A percentile compares a stretch with the other conserved stretches of the same genome.
Conservation (phyloP, 805 yeast species). For the Nakazawaea holstii region DNA sequence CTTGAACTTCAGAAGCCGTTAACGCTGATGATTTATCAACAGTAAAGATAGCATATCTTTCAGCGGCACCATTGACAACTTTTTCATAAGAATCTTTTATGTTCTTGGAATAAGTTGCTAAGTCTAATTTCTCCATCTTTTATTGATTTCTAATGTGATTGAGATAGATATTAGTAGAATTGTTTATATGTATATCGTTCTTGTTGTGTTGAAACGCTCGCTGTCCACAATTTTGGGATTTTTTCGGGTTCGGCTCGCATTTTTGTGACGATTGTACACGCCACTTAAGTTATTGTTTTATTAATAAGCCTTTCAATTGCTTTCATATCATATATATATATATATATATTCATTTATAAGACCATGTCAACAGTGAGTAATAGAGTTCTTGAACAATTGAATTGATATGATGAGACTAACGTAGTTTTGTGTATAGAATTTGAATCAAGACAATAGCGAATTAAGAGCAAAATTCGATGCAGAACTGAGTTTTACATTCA, state of each 20-base stretch:
- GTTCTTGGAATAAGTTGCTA: conserved; percentile 66
- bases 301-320: background rate
- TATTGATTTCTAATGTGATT: background rate
- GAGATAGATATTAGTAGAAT: background rate
- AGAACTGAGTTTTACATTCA: conserved; percentile 1
- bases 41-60: conserved; percentile 76
- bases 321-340: background rate
- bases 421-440: background rate
- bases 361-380: conserved; percentile 1
- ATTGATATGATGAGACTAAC: background rate
- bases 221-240: background rate
- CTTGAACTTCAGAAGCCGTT: conserved; percentile 45
- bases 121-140: conserved; percentile 50
- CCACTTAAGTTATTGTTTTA: background rate
- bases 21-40: conserved; percentile 54
- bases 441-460: conserved; percentile 8
- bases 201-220: background rate
- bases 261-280: background rate
- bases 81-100: conserved; percentile 72
- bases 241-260: background rate
- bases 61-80: conserved; percentile 66
- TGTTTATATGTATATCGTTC: background rate
- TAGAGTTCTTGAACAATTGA: background rate
- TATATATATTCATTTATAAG: background rate
- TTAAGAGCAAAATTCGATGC: conserved; percentile 11